Conservation (phyloP, 345 rosid genomes). For the Viola odorata region DNA sequence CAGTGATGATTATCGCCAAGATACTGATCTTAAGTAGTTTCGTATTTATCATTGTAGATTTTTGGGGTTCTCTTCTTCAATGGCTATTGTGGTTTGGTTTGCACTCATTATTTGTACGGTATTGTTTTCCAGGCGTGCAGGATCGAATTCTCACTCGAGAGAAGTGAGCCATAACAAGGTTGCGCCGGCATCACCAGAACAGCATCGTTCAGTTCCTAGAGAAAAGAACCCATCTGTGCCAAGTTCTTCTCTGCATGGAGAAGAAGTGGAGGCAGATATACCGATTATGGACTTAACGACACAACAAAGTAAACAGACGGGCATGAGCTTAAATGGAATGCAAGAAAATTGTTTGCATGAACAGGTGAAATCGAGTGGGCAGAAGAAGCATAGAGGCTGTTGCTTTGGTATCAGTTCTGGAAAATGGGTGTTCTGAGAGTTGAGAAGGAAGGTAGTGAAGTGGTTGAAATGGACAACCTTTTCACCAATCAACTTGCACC, state of each 20-base stretch:
- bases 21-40: not conserved
- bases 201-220: constrained; percentile 9
- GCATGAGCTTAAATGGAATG: constrained; percentile 5
- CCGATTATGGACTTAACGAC: constrained; percentile 6
- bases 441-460: not conserved
- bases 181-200: constrained; percentile 49
- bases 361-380: constrained; percentile 12
- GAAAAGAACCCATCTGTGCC: constrained; percentile 20
- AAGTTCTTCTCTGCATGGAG: constrained; percentile 6
- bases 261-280: not conserved
- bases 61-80: not conserved
- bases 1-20: not conserved
- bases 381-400: constrained; percentile 23
- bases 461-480: not conserved
- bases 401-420: constrained; percentile 26
- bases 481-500: no score
- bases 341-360: constrained; percentile 10
- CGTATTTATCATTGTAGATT: not conserved
- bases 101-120: not conserved
- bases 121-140: constrained; percentile 30
- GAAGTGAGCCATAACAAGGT: constrained; percentile 57
- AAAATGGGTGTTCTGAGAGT: not conserved
- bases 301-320: constrained; percentile 7
- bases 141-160: constrained; percentile 38
- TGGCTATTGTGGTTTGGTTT: not conserved